A percentile compares a stretch with the other conserved stretches of the same genome.
phyloP scores from a whole-genome alignment of 2,329 filamentous ascomycete species.

The Colletotrichum coccodes region DNA sequence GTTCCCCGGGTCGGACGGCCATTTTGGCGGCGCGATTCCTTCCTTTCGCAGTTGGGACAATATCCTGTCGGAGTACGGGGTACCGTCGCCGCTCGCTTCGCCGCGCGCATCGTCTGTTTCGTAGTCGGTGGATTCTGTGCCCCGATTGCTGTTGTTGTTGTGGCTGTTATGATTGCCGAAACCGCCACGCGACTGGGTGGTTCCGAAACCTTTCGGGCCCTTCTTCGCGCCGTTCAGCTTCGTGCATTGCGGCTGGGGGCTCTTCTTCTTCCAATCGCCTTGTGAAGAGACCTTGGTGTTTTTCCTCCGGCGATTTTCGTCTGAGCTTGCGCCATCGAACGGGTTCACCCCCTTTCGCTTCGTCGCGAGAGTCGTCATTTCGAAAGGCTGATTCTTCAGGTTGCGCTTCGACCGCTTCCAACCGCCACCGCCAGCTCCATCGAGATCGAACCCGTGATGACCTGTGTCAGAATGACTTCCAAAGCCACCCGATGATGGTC shows the following conservation, averaged over 20 bases:
- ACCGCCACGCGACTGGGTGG: conserved; percentile 23
- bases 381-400: conserved; percentile 36
- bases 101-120: conserved; percentile 34
- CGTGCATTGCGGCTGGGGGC: conserved; percentile 6
- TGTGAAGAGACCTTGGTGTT: conserved; percentile 35
- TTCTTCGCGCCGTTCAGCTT: conserved; percentile 28
- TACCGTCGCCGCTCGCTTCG: conserved; percentile 31
- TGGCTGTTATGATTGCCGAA: conserved; percentile 24
- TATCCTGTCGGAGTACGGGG: conserved; percentile 61
- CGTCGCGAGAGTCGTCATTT: conserved; percentile 40
- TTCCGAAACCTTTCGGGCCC: conserved; percentile 15
- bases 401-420: conserved; percentile 40
- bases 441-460: conserved; percentile 41
- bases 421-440: conserved; percentile 42
- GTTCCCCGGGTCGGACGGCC: conserved; percentile 66
- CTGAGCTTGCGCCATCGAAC: conserved; percentile 37
- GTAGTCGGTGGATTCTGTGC: conserved; percentile 18
- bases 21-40: conserved; percentile 62
- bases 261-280: conserved; percentile 37
- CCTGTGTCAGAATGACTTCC: background rate
- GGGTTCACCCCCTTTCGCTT: conserved; percentile 38
- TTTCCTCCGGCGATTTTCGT: conserved; percentile 33
- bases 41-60: conserved; percentile 64
- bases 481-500: conserved; percentile 22
- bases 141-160: background rate